Evolutionary conservation across 1,139 yeast species (phyloP).

Genomic region (Yarrowia galli): DNA sequence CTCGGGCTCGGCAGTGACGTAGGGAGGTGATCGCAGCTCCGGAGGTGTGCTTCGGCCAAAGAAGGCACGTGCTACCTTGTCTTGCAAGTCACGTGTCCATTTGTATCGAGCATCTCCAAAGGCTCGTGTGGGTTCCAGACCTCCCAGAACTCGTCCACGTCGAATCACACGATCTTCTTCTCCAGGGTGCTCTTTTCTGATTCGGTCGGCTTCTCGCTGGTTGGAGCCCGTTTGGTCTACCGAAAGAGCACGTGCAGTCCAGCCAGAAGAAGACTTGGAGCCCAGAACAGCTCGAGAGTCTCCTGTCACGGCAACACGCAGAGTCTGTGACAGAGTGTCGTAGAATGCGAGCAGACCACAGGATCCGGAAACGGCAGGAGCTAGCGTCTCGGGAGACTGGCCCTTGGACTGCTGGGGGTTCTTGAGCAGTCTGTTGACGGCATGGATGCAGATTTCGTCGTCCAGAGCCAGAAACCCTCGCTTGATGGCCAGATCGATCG

Average conservation of each 20-base stretch:
- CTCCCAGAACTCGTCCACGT: constrained; percentile 85
- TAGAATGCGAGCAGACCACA: constrained; percentile 90
- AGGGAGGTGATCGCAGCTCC: constrained; percentile 87
- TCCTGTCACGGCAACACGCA: constrained; percentile 95
- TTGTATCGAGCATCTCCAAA: constrained; percentile 97
- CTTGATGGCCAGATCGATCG: constrained; percentile 79
- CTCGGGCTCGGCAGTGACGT: constrained; percentile 96
- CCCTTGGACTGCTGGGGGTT: constrained; percentile 59
- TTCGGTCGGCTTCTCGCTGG: constrained; percentile 83
- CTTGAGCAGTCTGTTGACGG: constrained; percentile 71
- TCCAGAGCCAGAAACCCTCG: constrained; percentile 84
- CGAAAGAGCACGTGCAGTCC: constrained; percentile 89
- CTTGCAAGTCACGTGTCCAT: constrained; percentile 78
- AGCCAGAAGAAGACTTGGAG: constrained; percentile 63
- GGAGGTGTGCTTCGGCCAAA: constrained; percentile 86
- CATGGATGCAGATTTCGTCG: constrained; percentile 81
- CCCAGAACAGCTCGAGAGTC: constrained; percentile 95
- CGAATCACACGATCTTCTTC: constrained; percentile 83
- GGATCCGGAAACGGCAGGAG: constrained; percentile 96
- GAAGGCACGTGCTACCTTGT: constrained; percentile 72
- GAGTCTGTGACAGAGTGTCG: constrained; percentile 72
- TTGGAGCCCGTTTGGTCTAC: constrained; percentile 96
- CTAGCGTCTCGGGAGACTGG: constrained; percentile 74
- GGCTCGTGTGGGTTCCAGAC: constrained; percentile 95
- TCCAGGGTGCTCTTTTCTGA: constrained; percentile 87